Evolutionary conservation across 306 rosid species (phyloP), one percentile per base, ranked within the genome.

Genomic region (Cicer yamashitae): DNA sequence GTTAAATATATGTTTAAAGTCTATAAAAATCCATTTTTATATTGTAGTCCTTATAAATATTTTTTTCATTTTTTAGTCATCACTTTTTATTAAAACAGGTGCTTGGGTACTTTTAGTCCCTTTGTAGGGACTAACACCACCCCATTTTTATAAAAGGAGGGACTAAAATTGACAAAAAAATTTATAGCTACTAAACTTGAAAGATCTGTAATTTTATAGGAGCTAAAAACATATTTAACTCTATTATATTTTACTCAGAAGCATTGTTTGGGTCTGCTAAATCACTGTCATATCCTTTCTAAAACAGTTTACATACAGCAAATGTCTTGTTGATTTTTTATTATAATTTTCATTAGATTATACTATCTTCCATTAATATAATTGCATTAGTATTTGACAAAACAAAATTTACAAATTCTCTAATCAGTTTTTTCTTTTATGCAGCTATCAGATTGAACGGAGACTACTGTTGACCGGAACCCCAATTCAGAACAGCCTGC

Each of bases 401-500:
- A 25, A 25, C 41, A 30, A 37, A 22, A 12, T 60, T 13, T 60
- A 13, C 20, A 37, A 34, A 60, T 67, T 75, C 34, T 71, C 71
- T 65, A 84, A 79, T 59, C 20, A 77, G 9, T 15, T 56, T 62
- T 71, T 58, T 46, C 57, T 11, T 81, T 25, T 73, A 39, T 81
- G 80, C 96, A 94, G 98, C 69, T 94, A 94, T 86, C 84, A 89
- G 52, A 91, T 94, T 66, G 85, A 81, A 37, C 93, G 96, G 13
- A 81, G 99, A 79, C 98, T 94, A 68, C 84, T 94, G 56, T 82
- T 94, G 88, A 94, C 98, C 13, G 98, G 97, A 63, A 94, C 98
- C 66, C 98, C 97, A 8, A 94, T 94, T 88, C 98, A 94, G 86
- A 94, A 94, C 80, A 91, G 93, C 85, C 81, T 94, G 82, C 98